A percentile compares a stretch with the other conserved stretches of the same genome.
phyloP scores from a whole-genome alignment of 345 rosid species.

The Eucalyptus coolabah region DNA sequence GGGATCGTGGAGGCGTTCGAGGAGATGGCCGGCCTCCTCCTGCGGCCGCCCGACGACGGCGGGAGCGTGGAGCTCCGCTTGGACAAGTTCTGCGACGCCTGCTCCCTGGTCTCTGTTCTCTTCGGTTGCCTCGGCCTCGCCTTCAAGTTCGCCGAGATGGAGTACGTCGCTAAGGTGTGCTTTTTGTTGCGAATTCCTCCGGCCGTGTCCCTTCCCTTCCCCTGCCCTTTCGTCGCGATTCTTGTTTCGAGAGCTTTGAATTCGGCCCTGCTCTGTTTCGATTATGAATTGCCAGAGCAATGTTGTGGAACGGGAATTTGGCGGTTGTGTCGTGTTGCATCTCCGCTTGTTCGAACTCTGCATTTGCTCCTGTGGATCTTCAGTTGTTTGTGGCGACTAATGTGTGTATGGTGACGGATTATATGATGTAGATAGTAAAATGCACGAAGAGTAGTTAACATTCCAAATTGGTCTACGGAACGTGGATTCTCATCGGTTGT shows the following conservation, averaged over 20 bases:
- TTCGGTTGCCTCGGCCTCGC: conserved; percentile 78
- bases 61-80: conserved; percentile 16
- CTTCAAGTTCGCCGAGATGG: conserved; percentile 82
- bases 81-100: conserved; percentile 51
- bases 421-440: not conserved
- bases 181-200: not conserved
- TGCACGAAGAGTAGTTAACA: not conserved
- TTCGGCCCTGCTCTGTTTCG: not conserved
- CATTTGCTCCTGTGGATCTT: not conserved
- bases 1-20: conserved; percentile 57
- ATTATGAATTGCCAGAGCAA: not conserved
- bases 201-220: not conserved
- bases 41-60: conserved; percentile 8
- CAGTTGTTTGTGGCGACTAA: not conserved
- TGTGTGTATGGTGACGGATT: not conserved
- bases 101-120: conserved; percentile 58
- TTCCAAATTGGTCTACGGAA: not conserved
- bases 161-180: conserved; percentile 59
- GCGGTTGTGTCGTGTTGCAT: not conserved
- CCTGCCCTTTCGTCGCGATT: not conserved
- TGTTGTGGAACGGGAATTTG: not conserved
- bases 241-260: not conserved
- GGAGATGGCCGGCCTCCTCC: conserved; percentile 18
- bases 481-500: not conserved
- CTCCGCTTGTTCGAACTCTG: not conserved